Percentiles rank a stretch among this genome's conserved stretches.
Conservation (phyloP, 768 basidiomycete genomes). For the Saitozyma sp. region DNA sequence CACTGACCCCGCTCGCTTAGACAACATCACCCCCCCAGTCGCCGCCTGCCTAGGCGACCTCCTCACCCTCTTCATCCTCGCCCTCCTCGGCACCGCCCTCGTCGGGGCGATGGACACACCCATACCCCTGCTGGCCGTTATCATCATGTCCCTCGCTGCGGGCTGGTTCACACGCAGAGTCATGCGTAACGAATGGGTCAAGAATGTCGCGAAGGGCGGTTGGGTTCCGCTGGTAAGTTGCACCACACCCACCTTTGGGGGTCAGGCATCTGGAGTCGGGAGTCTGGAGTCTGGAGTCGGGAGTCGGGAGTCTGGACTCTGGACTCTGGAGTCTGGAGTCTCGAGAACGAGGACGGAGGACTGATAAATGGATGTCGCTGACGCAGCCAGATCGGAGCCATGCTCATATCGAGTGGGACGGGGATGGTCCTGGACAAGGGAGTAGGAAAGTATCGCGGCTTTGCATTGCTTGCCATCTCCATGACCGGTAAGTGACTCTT, state of each 20-base stretch:
- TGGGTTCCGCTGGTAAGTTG: constrained; percentile 75
- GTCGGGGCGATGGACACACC: constrained; percentile 67
- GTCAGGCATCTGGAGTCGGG: background rate
- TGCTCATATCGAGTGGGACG: constrained; percentile 69
- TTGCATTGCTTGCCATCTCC: constrained; percentile 80
- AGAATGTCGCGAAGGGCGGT: constrained; percentile 73
- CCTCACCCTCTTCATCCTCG: constrained; percentile 80
- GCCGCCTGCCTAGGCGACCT: constrained; percentile 92
- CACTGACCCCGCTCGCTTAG: constrained; percentile 53
- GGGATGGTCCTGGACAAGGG: constrained; percentile 90
- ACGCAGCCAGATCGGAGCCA: constrained; percentile 44
- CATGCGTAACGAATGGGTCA: constrained; percentile 66
- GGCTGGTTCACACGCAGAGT: constrained; percentile 45
- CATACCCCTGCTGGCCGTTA: constrained; percentile 57
- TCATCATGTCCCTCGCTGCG: constrained; percentile 54
- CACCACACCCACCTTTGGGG: background rate
- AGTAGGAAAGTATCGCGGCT: constrained; percentile 82
- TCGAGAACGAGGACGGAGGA: too few relatives aligned
- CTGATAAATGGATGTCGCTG: background rate
- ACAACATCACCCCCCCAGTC: constrained; percentile 93
- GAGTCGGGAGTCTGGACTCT: too few relatives aligned
- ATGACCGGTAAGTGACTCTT: constrained; percentile 66
- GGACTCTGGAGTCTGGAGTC: too few relatives aligned
- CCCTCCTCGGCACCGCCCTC: constrained; percentile 62
- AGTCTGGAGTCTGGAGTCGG: too few relatives aligned